Percentiles rank a stretch among this genome's conserved stretches.
phyloP scores from a whole-genome alignment of 352 stramenopile genomes.

The Globisporangium parvum region DNA sequence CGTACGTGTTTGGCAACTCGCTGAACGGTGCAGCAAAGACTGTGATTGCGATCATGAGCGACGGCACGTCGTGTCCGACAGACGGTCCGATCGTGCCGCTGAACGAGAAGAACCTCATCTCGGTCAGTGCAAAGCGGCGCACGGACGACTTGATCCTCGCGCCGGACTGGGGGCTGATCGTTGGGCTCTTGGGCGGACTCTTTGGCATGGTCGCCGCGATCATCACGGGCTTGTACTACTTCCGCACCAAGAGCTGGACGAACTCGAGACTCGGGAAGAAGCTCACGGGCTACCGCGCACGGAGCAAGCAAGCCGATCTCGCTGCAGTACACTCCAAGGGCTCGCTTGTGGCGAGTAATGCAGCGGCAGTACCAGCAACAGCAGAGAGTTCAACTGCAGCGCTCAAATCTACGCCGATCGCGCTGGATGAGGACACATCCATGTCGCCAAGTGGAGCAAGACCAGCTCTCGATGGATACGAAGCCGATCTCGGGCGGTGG shows the following conservation, averaged over 20 bases:
- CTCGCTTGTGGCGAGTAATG: slow-evolving; percentile 41
- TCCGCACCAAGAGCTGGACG: slow-evolving; percentile 79
- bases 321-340: slow-evolving; percentile 65
- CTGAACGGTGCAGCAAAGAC: slow-evolving; percentile 57
- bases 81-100: slow-evolving; percentile 79
- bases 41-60: slow-evolving; percentile 82
- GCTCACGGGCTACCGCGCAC: slow-evolving; percentile 34
- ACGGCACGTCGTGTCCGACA: slow-evolving; percentile 63
- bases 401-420: neutral
- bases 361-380: neutral
- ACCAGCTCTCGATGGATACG: slow-evolving; percentile 17
- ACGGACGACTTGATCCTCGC: slow-evolving; percentile 80
- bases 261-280: slow-evolving; percentile 27
- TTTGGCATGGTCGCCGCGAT: slow-evolving; percentile 68
- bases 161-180: slow-evolving; percentile 86
- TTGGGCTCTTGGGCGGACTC: slow-evolving; percentile 66
- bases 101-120: slow-evolving; percentile 84
- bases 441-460: neutral
- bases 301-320: slow-evolving; percentile 53
- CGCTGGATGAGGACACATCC: neutral
- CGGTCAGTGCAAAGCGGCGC: slow-evolving; percentile 68
- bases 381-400: neutral
- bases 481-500: slow-evolving; percentile 55
- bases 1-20: slow-evolving; percentile 88
- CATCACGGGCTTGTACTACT: slow-evolving; percentile 78